Evolutionary conservation across 768 basidiomycete genomes (phyloP).

Genomic region (Amanita jacksonii): DNA sequence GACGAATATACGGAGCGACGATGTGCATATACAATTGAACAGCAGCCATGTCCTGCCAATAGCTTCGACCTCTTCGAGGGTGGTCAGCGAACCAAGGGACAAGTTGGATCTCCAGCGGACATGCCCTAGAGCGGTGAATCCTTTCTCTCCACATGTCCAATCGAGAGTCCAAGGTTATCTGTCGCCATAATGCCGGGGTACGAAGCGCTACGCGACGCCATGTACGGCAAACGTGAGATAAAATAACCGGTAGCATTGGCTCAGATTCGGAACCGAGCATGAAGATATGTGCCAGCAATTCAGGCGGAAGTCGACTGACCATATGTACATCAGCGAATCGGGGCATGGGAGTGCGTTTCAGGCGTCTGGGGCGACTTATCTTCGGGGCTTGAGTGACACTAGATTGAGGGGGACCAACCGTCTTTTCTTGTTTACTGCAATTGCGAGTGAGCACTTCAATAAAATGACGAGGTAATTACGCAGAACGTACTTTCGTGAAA

Average conservation of each 20-base stretch:
- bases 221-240: constrained; percentile 59
- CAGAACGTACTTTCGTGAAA: constrained; percentile 12
- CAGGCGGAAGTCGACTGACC: constrained; percentile 50
- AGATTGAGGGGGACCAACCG: constrained; percentile 3
- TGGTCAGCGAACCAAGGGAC: constrained; percentile 21
- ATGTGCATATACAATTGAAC: constrained; percentile 58
- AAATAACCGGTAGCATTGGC: constrained; percentile 43
- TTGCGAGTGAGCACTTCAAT: background rate
- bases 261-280: constrained; percentile 47
- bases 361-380: constrained; percentile 29
- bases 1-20: constrained; percentile 39
- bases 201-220: constrained; percentile 57
- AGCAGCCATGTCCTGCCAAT: constrained; percentile 31
- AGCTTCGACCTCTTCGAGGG: constrained; percentile 18
- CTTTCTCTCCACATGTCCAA: constrained; percentile 55
- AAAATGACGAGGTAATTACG: background rate
- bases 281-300: constrained; percentile 59
- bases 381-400: constrained; percentile 6
- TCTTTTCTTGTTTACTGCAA: background rate
- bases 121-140: constrained; percentile 48
- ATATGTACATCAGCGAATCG: constrained; percentile 27
- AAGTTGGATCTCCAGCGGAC: constrained; percentile 52
- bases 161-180: constrained; percentile 39
- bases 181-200: constrained; percentile 57
- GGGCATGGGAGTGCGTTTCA: constrained; percentile 21